Conservation (phyloP, 2,329 filamentous ascomycete species). For the Sphaerostilbella broomeana region DNA sequence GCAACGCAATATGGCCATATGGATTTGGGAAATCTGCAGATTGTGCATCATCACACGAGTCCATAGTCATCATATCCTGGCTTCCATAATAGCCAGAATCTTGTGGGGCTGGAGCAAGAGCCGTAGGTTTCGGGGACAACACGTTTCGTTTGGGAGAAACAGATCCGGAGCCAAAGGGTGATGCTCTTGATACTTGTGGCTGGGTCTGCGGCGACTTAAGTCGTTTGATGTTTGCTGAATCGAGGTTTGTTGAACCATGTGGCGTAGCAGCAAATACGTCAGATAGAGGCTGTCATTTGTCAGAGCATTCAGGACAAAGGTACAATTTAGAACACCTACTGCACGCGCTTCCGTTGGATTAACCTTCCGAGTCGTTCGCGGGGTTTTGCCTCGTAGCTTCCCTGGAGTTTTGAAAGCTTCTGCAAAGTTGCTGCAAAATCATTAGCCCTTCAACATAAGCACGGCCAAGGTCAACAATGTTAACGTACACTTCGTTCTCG, state of each 20-base stretch:
- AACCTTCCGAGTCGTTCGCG: conserved; percentile 60
- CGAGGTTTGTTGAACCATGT: conserved; percentile 47
- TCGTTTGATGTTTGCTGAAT: conserved; percentile 38
- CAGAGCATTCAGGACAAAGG: conserved; percentile 16
- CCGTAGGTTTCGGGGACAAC: conserved; percentile 25
- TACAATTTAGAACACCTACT: conserved; percentile 41
- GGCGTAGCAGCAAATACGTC: conserved; percentile 52
- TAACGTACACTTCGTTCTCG: conserved; percentile 68
- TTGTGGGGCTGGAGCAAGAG: conserved; percentile 21
- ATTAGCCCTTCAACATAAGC: conserved; percentile 13
- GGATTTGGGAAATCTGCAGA: conserved; percentile 17
- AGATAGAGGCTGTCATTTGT: conserved; percentile 47
- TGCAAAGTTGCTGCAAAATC: conserved; percentile 63
- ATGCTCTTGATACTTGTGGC: conserved; percentile 42
- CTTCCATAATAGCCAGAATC: conserved; percentile 72
- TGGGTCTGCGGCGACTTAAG: conserved; percentile 52
- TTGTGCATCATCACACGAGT: conserved; percentile 20
- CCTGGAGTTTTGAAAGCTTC: conserved; percentile 95
- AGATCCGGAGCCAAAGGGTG: conserved; percentile 28
- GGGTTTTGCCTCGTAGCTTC: conserved; percentile 75
- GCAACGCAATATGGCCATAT: conserved; percentile 16
- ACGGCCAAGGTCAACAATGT: neutral
- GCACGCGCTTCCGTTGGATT: conserved; percentile 53
- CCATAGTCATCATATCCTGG: conserved; percentile 35
- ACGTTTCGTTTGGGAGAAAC: conserved; percentile 27